These are phyloP conservation scores for Platanus orientalis DNA, from an alignment of 164 flowering plant genomes.

Conservation along the genomic window DNA sequence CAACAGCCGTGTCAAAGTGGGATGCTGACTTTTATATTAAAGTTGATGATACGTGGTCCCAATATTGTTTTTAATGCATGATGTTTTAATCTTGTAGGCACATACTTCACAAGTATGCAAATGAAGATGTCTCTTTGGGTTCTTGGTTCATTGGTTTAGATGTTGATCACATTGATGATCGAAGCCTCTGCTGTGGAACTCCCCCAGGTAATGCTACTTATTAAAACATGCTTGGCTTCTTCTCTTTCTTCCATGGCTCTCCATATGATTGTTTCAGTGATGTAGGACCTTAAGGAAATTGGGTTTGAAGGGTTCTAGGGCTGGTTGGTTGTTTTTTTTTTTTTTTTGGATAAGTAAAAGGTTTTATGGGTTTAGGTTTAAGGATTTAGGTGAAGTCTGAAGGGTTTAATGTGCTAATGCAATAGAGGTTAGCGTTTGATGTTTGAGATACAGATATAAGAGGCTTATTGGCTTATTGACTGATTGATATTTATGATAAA, in stretches of 20 bases:
- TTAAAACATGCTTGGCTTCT: background rate
- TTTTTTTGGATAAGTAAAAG: too few species aligned
- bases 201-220: constrained; percentile 60
- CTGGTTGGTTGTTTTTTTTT: too few species aligned
- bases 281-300: too few species aligned
- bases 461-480: too few species aligned
- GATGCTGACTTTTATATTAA: constrained; percentile 93
- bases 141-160: constrained; percentile 95
- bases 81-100: constrained; percentile 36
- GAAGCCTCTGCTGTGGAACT: constrained; percentile 88
- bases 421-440: too few species aligned
- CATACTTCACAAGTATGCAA: constrained; percentile 80
- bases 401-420: too few species aligned
- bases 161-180: constrained; percentile 82
- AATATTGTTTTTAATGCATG: constrained; percentile 1
- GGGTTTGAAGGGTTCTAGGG: too few species aligned
- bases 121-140: constrained; percentile 91
- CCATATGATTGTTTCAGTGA: background rate
- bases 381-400: too few species aligned
- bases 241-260: background rate
- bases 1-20: constrained; percentile 90
- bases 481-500: too few species aligned
- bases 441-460: too few species aligned
- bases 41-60: constrained; percentile 56
- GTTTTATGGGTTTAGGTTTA: too few species aligned